These are phyloP conservation scores for Myxozyma vanderwaltii DNA, from an alignment of 805 yeast genomes.

Conservation along the genomic window DNA sequence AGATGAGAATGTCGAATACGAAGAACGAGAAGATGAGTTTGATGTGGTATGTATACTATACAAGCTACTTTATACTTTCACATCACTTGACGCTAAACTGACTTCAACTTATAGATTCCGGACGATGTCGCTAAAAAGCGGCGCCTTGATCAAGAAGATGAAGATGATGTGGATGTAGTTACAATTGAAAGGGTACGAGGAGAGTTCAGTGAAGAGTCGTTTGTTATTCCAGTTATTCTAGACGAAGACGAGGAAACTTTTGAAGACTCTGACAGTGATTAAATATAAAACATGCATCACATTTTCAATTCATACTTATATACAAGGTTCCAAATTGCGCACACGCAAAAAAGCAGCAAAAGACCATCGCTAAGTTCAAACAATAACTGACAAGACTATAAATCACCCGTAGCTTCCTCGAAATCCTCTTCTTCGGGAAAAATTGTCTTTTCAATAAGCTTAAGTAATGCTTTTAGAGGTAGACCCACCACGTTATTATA, in stretches of 20 bases:
- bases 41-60: slow-evolving; percentile 59
- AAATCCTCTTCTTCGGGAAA: slow-evolving; percentile 36
- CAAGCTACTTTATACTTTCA: not conserved
- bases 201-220: slow-evolving; percentile 50
- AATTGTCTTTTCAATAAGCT: slow-evolving; percentile 45
- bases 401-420: not conserved
- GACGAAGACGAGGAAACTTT: slow-evolving; percentile 36
- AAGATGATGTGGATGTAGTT: slow-evolving; percentile 61
- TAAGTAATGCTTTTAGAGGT: slow-evolving; percentile 64
- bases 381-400: not conserved
- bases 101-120: slow-evolving; percentile 36
- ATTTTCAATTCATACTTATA: slow-evolving; percentile 1
- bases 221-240: slow-evolving; percentile 59
- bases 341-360: too few relatives aligned
- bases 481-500: slow-evolving; percentile 85
- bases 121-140: slow-evolving; percentile 65
- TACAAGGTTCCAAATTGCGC: too few relatives aligned
- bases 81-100: not conserved
- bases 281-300: not conserved
- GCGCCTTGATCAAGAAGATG: slow-evolving; percentile 65
- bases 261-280: slow-evolving; percentile 28
- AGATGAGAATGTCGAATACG: slow-evolving; percentile 86
- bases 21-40: slow-evolving; percentile 89
- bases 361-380: too few relatives aligned
- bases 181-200: slow-evolving; percentile 65